Conservation (phyloP, 2,329 filamentous ascomycete genomes). For the Ceratocystis cacaofunesta region DNA sequence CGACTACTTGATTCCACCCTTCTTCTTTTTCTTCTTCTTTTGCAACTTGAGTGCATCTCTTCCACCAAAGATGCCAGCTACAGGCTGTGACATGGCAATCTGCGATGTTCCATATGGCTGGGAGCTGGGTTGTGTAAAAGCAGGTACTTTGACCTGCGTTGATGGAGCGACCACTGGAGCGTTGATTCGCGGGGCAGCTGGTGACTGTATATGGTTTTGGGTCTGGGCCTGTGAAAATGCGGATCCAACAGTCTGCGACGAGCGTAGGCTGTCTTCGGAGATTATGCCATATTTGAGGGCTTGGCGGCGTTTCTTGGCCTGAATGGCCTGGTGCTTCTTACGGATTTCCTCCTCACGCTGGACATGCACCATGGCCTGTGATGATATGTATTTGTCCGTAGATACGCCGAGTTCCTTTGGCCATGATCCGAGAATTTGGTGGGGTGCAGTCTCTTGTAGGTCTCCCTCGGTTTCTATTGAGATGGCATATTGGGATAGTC, state of each 20-base stretch:
- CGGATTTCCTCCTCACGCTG: constrained; percentile 10
- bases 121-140: constrained; percentile 3
- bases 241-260: constrained; percentile 16
- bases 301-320: constrained; percentile 14
- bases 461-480: constrained; percentile 22
- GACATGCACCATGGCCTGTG: constrained; percentile 1
- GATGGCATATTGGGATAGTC: constrained; percentile 25
- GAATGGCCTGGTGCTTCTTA: constrained; percentile 12
- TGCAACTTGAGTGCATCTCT: constrained; percentile 21
- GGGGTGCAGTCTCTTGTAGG: constrained; percentile 18
- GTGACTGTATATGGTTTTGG: constrained; percentile 19
- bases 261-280: constrained; percentile 1
- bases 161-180: not conserved
- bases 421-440: constrained; percentile 27
- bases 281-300: constrained; percentile 12
- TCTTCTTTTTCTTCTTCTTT: constrained; percentile 32
- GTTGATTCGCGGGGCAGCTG: constrained; percentile 23
- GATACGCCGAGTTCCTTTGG: constrained; percentile 26
- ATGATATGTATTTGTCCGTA: constrained; percentile 26
- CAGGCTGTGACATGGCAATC: constrained; percentile 32
- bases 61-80: constrained; percentile 33
- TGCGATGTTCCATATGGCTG: constrained; percentile 13
- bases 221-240: constrained; percentile 18
- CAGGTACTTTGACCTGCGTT: not conserved
- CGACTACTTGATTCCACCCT: constrained; percentile 28